Percentiles rank a stretch among this genome's conserved stretches.
phyloP scores from a whole-genome alignment of 495 filamentous ascomycete species.

The Neurospora sp. region DNA sequence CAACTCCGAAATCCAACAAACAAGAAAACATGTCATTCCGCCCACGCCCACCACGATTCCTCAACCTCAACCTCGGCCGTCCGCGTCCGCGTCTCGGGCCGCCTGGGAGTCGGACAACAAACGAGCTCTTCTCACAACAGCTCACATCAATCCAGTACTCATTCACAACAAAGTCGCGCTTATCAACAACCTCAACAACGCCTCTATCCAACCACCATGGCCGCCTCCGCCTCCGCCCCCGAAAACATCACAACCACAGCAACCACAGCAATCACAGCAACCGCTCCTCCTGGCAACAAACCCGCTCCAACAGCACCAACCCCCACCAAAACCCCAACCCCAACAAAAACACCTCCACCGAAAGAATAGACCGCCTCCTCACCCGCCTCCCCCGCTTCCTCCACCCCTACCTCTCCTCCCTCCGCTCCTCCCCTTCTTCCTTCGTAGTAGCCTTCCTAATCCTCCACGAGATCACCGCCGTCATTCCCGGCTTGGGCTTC shows the following conservation, averaged over 20 bases:
- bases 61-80: neutral
- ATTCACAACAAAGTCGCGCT: neutral
- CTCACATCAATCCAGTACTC: neutral
- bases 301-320: neutral
- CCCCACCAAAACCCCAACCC: constrained; percentile 2
- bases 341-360: neutral
- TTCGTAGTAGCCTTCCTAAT: constrained; percentile 81
- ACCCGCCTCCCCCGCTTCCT: constrained; percentile 47
- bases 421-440: constrained; percentile 66
- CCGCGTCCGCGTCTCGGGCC: neutral
- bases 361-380: constrained; percentile 48
- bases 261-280: too few relatives aligned
- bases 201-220: neutral
- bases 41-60: neutral
- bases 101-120: neutral
- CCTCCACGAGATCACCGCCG: constrained; percentile 83
- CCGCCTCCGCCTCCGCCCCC: neutral
- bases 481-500: constrained; percentile 68
- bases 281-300: neutral
- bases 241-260: neutral
- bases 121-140: neutral
- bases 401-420: constrained; percentile 51
- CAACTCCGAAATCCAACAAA: neutral
- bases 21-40: neutral
- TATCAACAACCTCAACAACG: neutral